A percentile compares a stretch with the other conserved stretches of the same genome.
Conservation (phyloP, 257 asterid species). For the Lycium barbarum region DNA sequence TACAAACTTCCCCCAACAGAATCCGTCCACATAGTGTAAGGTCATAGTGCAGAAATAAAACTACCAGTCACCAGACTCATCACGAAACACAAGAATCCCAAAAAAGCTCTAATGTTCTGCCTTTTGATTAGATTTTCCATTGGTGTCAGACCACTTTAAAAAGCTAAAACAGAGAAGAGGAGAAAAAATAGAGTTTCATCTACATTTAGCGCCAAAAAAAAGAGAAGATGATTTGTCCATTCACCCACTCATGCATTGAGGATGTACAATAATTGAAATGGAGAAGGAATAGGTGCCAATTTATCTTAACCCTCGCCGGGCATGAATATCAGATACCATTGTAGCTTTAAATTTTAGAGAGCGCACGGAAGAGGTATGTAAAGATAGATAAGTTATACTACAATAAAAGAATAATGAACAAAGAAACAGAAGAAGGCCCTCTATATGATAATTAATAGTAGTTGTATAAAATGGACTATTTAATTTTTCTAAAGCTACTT, state of each 20-base stretch:
- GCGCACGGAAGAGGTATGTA: neutral
- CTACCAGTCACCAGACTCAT: slow-evolving; percentile 16
- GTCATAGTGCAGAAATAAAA: neutral
- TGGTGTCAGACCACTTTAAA: slow-evolving; percentile 2
- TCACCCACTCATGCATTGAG: neutral
- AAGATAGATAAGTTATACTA: neutral
- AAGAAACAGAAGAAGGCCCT: slow-evolving; percentile 10
- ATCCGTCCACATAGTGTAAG: neutral
- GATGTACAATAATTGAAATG: slow-evolving; percentile 7
- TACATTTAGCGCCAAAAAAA: neutral
- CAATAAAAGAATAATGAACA: neutral
- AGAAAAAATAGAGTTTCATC: neutral
- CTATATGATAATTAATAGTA: neutral
- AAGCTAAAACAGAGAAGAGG: neutral
- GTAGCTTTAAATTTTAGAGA: neutral
- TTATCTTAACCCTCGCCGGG: slow-evolving; percentile 15
- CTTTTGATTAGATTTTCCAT: slow-evolving; percentile 14
- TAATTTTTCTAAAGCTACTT: neutral
- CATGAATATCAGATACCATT: neutral
- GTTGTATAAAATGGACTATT: neutral
- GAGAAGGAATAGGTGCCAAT: neutral
- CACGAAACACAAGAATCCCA: slow-evolving; percentile 9
- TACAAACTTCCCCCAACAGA: neutral
- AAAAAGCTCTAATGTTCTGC: neutral
- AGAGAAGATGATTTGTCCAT: neutral